Evolutionary conservation across 2,329 filamentous ascomycete genomes (phyloP).

Genomic region (Pseudovirgaria hyperparasitica): DNA sequence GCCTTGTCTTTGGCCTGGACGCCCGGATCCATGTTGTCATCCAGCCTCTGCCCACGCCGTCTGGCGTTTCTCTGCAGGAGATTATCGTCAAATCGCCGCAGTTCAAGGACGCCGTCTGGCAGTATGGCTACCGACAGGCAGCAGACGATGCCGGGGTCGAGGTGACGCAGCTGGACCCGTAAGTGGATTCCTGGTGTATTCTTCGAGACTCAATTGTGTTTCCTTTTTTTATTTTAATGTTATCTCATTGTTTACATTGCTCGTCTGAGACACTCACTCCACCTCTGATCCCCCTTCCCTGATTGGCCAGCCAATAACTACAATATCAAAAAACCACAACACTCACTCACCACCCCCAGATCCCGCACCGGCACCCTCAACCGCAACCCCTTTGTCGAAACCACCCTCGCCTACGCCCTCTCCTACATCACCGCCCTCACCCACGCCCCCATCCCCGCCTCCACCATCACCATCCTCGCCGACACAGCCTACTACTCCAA

Average conservation of each 20-base stretch:
- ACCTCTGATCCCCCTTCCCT: no score
- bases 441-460: conserved; percentile 47
- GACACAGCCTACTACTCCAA: conserved; percentile 92
- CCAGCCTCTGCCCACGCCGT: conserved; percentile 42
- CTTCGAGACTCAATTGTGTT: background rate
- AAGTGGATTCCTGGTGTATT: conserved; percentile 29
- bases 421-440: conserved; percentile 55
- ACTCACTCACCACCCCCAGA: conserved; percentile 11
- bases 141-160: conserved; percentile 66
- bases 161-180: conserved; percentile 69
- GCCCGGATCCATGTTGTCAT: conserved; percentile 51
- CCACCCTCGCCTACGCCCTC: conserved; percentile 73
- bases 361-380: conserved; percentile 31
- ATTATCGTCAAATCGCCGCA: conserved; percentile 87
- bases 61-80: conserved; percentile 50
- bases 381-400: conserved; percentile 82
- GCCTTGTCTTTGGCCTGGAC: conserved; percentile 52
- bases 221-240: background rate
- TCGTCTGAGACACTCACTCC: no score
- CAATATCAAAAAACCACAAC: no score
- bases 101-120: conserved; percentile 77
- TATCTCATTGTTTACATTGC: no score
- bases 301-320: no score
- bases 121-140: conserved; percentile 64
- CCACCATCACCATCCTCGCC: conserved; percentile 75